Evolutionary conservation across 75 land plant genomes (phyloP).

Genomic region (Larix kaempferi): DNA sequence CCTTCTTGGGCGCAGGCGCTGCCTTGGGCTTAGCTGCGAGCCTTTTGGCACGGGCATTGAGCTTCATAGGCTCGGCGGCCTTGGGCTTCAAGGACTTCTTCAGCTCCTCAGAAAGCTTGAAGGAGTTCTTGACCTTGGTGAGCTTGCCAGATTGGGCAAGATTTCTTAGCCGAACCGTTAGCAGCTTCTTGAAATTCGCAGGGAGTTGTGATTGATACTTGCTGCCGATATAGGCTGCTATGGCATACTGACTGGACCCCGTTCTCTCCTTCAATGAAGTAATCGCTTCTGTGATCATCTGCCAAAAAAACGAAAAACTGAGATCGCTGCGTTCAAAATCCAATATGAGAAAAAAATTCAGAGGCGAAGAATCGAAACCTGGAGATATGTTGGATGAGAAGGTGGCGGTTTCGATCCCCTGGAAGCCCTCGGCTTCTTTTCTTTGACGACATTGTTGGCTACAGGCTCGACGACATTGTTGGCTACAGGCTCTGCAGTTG

Average conservation of each 20-base stretch:
- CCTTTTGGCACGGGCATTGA: constrained; percentile 6
- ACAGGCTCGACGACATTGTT: constrained; percentile 9
- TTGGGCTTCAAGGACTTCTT: constrained; percentile 19
- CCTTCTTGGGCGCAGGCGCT: constrained; percentile 9
- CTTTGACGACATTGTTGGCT: neutral
- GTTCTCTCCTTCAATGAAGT: constrained; percentile 65
- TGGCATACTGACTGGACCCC: constrained; percentile 86
- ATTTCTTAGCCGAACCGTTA: constrained; percentile 59
- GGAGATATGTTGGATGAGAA: constrained; percentile 63
- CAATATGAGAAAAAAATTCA: neutral
- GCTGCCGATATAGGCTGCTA: constrained; percentile 65
- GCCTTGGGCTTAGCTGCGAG: constrained; percentile 2
- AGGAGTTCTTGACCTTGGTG: constrained; percentile 75
- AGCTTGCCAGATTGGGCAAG: constrained; percentile 55
- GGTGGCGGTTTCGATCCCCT: constrained; percentile 41
- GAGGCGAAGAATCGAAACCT: constrained; percentile 16
- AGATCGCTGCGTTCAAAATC: neutral
- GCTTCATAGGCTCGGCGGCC: constrained; percentile 7
- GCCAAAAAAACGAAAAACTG: neutral
- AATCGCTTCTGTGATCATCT: constrained; percentile 87
- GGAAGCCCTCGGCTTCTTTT: constrained; percentile 12
- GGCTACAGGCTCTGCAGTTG: constrained; percentile 9
- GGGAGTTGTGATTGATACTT: constrained; percentile 54
- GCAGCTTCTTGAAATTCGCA: constrained; percentile 67
- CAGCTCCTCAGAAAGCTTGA: constrained; percentile 52